Evolutionary conservation across 257 asterid species (phyloP).

Genomic region (Plantago ovata): DNA sequence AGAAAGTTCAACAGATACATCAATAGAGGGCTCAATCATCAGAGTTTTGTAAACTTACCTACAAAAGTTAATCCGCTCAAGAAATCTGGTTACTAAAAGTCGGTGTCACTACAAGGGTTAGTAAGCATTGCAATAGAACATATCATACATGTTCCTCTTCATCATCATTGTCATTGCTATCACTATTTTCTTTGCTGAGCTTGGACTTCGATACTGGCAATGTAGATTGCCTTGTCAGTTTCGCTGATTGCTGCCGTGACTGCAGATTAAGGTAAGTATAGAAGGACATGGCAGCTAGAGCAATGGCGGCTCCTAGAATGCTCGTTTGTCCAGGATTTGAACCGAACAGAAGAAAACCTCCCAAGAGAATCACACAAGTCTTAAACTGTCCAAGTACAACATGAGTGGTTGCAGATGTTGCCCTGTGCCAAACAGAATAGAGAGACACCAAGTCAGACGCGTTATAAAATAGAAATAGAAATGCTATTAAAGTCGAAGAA

Average conservation of each 20-base stretch:
- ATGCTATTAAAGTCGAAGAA: too few species aligned
- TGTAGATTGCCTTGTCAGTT: constrained; percentile 41
- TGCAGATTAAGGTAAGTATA: constrained; percentile 87
- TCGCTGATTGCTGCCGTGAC: constrained; percentile 46
- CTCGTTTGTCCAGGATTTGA: constrained; percentile 86
- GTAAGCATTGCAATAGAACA: constrained; percentile 8
- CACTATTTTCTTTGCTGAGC: constrained; percentile 71
- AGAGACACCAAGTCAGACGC: not conserved
- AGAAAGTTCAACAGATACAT: not conserved
- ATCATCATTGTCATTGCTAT: constrained; percentile 32
- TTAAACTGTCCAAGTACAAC: constrained; percentile 98
- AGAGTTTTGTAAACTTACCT: not conserved
- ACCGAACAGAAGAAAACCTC: constrained; percentile 79
- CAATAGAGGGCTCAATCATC: not conserved
- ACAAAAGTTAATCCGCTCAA: constrained; percentile 1
- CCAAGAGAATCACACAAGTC: constrained; percentile 87
- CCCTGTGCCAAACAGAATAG: constrained; percentile 36
- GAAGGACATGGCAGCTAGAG: constrained; percentile 78
- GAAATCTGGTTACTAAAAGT: not conserved
- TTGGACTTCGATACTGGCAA: constrained; percentile 70
- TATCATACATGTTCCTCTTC: constrained; percentile 54
- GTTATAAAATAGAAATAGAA: too few species aligned
- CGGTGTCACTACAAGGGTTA: not conserved
- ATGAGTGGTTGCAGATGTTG: constrained; percentile 94
- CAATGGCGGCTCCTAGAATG: constrained; percentile 73